Conservation (phyloP, 495 filamentous ascomycete species). For the Extremus antarcticus region DNA sequence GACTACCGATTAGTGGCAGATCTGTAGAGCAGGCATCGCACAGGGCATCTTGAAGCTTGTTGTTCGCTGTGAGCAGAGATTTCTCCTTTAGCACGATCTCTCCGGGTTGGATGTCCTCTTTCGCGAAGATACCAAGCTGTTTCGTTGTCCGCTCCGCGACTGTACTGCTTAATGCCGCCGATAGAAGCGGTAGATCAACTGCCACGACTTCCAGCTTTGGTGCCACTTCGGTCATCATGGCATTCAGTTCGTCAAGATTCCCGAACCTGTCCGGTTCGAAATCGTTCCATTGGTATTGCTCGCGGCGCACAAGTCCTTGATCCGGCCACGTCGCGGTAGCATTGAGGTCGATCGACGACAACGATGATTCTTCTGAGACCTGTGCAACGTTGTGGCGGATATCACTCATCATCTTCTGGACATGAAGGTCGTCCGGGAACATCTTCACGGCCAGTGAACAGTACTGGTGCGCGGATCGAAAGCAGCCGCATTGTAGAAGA, state of each 20-base stretch:
- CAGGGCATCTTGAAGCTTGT: conserved; percentile 63
- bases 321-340: conserved; percentile 39
- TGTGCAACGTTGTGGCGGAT: neutral
- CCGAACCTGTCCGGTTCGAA: conserved; percentile 80
- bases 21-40: conserved; percentile 75
- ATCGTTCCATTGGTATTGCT: conserved; percentile 89
- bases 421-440: neutral
- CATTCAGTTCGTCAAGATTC: conserved; percentile 54
- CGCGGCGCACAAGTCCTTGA: conserved; percentile 64
- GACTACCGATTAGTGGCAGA: conserved; percentile 45
- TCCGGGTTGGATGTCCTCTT: conserved; percentile 61
- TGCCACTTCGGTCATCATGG: conserved; percentile 49
- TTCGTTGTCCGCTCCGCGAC: conserved; percentile 36
- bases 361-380: neutral
- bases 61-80: conserved; percentile 72
- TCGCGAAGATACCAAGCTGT: conserved; percentile 84
- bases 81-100: conserved; percentile 71
- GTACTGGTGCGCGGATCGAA: neutral
- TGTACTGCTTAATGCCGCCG: conserved; percentile 23
- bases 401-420: neutral
- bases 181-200: conserved; percentile 58
- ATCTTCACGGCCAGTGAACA: neutral
- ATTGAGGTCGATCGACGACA: conserved; percentile 13
- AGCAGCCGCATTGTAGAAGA: conserved; percentile 6
- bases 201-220: conserved; percentile 62